A percentile compares a stretch with the other conserved stretches of the same genome.
Evolutionary conservation across 2,329 filamentous ascomycete species (phyloP).

Genomic region (Aspergillus costaricaensis): DNA sequence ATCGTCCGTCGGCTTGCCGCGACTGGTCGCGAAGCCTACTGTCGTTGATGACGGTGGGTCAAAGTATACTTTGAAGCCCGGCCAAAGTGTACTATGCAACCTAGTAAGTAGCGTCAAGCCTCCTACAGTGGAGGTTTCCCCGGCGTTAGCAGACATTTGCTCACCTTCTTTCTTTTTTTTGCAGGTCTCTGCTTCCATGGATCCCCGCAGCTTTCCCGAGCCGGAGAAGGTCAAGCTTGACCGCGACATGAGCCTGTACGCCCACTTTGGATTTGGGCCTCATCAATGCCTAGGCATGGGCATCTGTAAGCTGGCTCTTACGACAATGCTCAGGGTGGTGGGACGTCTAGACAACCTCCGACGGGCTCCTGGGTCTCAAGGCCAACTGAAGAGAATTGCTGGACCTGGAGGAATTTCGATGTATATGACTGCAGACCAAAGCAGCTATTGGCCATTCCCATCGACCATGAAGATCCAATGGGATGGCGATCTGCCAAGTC

Average conservation of each 20-base stretch:
- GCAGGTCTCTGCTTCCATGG: constrained; percentile 39
- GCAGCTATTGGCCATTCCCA: constrained; percentile 46
- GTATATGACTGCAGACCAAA: constrained; percentile 49
- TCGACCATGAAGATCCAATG: constrained; percentile 48
- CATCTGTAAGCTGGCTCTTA: constrained; percentile 36
- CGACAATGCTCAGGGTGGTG: constrained; percentile 45
- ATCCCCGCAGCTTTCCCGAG: constrained; percentile 41
- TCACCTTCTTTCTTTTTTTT: background rate
- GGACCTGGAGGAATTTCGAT: constrained; percentile 44
- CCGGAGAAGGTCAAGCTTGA: constrained; percentile 58
- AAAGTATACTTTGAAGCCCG: constrained; percentile 36
- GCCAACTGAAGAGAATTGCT: constrained; percentile 42
- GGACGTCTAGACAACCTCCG: constrained; percentile 45
- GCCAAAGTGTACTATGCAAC: constrained; percentile 40
- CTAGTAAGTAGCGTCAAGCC: constrained; percentile 30
- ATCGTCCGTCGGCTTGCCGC: constrained; percentile 41
- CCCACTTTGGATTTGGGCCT: constrained; percentile 64
- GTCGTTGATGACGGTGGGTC: constrained; percentile 39
- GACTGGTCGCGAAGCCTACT: constrained; percentile 35
- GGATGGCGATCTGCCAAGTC: constrained; percentile 40
- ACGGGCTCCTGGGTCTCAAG: constrained; percentile 44
- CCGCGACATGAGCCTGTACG: constrained; percentile 64
- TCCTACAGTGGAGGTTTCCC: background rate
- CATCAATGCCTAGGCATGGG: constrained; percentile 61
- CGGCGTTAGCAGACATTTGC: background rate